A percentile compares a stretch with the other conserved stretches of the same genome.
Conservation (phyloP, 2,329 filamentous ascomycete genomes). For the Scedosporium dehoogii region DNA sequence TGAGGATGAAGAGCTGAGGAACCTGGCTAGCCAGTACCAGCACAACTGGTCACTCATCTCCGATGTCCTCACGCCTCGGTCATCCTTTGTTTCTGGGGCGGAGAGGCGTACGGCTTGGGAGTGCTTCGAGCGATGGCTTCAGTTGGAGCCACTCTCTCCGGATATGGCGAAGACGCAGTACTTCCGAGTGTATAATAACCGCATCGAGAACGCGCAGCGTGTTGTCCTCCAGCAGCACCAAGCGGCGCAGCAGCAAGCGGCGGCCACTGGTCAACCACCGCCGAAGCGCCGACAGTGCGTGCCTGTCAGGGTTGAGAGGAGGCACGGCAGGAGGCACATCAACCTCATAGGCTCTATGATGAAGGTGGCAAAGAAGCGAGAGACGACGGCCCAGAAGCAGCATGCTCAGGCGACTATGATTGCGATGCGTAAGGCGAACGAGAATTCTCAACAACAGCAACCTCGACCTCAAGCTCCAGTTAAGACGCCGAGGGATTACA, state of each 20-base stretch:
- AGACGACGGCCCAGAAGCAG: slow-evolving; percentile 76
- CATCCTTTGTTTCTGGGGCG: slow-evolving; percentile 70
- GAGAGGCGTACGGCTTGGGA: slow-evolving; percentile 95
- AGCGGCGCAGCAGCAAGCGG: slow-evolving; percentile 11
- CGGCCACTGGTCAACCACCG: slow-evolving; percentile 11
- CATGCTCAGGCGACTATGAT: slow-evolving; percentile 75
- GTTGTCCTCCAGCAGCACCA: slow-evolving; percentile 44
- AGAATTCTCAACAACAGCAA: slow-evolving; percentile 32
- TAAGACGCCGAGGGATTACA: slow-evolving; percentile 86
- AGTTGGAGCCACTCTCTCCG: slow-evolving; percentile 77
- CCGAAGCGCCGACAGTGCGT: slow-evolving; percentile 57
- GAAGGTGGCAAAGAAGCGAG: slow-evolving; percentile 88
- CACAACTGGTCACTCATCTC: slow-evolving; percentile 98
- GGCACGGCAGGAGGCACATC: slow-evolving; percentile 77
- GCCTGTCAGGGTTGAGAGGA: slow-evolving; percentile 75
- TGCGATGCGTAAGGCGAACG: slow-evolving; percentile 72
- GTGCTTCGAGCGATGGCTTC: slow-evolving; percentile 95
- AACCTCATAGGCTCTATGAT: slow-evolving; percentile 90
- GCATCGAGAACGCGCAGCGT: slow-evolving; percentile 51
- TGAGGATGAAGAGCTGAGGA: slow-evolving; percentile 84
- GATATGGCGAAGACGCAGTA: slow-evolving; percentile 96
- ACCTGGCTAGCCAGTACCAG: slow-evolving; percentile 79
- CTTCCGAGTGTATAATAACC: slow-evolving; percentile 62
- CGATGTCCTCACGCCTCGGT: slow-evolving; percentile 63
- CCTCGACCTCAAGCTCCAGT: slow-evolving; percentile 24